Conservation (phyloP, 2,329 filamentous ascomycete species). For the Fusarium equiseti region DNA sequence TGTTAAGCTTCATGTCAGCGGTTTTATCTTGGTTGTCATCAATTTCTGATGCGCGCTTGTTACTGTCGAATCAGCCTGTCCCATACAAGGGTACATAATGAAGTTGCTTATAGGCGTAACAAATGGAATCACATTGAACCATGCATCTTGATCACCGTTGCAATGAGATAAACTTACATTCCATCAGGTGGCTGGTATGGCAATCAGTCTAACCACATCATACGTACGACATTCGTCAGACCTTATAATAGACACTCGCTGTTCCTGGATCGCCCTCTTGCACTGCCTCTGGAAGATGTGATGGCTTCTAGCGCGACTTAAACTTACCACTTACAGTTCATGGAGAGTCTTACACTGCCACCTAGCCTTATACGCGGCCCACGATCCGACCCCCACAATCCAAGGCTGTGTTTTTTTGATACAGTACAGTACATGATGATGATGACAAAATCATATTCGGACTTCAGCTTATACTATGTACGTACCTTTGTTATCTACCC, state of each 20-base stretch:
- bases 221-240: constrained; percentile 2
- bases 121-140: constrained; percentile 10
- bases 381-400: constrained; percentile 42
- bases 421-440: neutral
- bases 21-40: neutral
- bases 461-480: neutral
- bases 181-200: neutral
- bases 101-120: neutral
- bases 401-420: constrained; percentile 37
- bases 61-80: constrained; percentile 24
- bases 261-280: constrained; percentile 31
- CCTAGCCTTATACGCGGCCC: constrained; percentile 48
- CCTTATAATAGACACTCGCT: constrained; percentile 34
- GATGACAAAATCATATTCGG: neutral
- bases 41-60: constrained; percentile 22
- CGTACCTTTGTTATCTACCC: neutral
- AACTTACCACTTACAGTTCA: neutral
- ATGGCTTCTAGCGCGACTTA: constrained; percentile 23
- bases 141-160: neutral
- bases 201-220: neutral
- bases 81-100: constrained; percentile 3
- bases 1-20: neutral
- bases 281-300: constrained; percentile 37
- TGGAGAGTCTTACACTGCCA: constrained; percentile 37
- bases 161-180: neutral